phyloP scores from a whole-genome alignment of 2,329 filamentous ascomycete species.

The Penicillium occitanis region DNA sequence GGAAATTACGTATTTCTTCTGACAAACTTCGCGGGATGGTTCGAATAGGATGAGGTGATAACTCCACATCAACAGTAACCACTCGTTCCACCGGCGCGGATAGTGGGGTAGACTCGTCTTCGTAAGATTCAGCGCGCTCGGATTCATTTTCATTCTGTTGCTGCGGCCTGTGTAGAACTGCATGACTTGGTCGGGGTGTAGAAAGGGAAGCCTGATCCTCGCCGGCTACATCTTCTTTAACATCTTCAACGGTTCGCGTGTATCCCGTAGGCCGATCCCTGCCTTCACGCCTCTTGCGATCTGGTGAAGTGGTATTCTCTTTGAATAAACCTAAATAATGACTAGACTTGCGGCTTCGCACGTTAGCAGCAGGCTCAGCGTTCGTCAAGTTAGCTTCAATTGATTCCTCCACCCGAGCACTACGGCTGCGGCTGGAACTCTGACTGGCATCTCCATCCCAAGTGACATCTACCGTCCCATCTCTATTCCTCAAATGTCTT shows the following conservation, averaged over 20 bases:
- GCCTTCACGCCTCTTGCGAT: slow-evolving; percentile 52
- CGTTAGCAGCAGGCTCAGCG: slow-evolving; percentile 54
- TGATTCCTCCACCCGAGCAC: slow-evolving; percentile 57
- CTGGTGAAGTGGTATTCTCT: slow-evolving; percentile 58
- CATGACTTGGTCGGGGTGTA: slow-evolving; percentile 18
- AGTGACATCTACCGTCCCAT: slow-evolving; percentile 27
- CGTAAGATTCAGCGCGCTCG: background rate
- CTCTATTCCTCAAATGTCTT: slow-evolving; percentile 26
- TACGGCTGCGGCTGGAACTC: slow-evolving; percentile 45
- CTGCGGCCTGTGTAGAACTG: slow-evolving; percentile 23
- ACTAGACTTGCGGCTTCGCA: slow-evolving; percentile 64
- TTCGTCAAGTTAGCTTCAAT: slow-evolving; percentile 64
- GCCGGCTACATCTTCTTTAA: slow-evolving; percentile 18
- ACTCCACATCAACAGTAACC: slow-evolving; percentile 24
- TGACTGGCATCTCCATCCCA: slow-evolving; percentile 34
- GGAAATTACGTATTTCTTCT: slow-evolving; percentile 58
- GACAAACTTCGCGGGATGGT: slow-evolving; percentile 52
- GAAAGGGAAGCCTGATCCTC: slow-evolving; percentile 4
- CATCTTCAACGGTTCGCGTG: slow-evolving; percentile 29
- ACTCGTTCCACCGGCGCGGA: slow-evolving; percentile 13
- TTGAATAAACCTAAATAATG: slow-evolving; percentile 66
- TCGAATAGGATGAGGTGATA: slow-evolving; percentile 31
- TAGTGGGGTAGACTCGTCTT: background rate
- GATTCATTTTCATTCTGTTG: slow-evolving; percentile 24
- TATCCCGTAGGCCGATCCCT: slow-evolving; percentile 42